Base-by-base conservation (phyloP, 2,329 filamentous ascomycete species). In the Fusarium armeniacum region DNA sequence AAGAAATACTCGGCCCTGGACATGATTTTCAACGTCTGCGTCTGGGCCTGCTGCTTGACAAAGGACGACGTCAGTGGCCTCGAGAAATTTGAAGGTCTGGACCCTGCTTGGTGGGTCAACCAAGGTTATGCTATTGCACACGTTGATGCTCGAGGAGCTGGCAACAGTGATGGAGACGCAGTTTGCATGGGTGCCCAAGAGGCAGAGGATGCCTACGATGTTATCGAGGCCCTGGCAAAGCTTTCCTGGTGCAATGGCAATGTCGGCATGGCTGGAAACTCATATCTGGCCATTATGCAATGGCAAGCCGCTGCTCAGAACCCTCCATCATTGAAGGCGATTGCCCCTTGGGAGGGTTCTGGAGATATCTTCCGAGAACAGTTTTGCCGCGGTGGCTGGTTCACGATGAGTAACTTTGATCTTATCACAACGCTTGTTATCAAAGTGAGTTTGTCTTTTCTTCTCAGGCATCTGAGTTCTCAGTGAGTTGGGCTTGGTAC, bases 241-340 rank as follows among this genome's bases (percentile, higher is more conserved):
- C 56, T 78, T 38, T 45, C 62, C 2, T 79, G 77, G 77, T 77
- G 75, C 22, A 77, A 75, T 15, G 77, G 77, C 6, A 78, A 66
- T 7, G 65, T 77, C 3, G 77, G 76, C 2, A 74, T 79, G 70
- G 74, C 74, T 5, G 77, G 78, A 0, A 79, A 78, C 52, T 78
- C 76, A 2, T 75, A 68, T 0, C 24, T 76, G 4, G 74, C 74
- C 0, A 76, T 76, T 0, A 65, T 66, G 28, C 73, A 75, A 41
- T 75, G 68, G 67, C 62, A 65, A 2, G 55, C 59, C 22, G 68
- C 68, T 12, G 63, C 68, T 0, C 58, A 69, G 8, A 69, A 69
- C 1, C 68, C 67, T 13, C 68, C 68, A 22, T 68, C 63, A 1
- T 22, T 71, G 1, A 71, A 68, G 26, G 63, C 62, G 0, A 71